A percentile compares a stretch with the other conserved stretches of the same genome.
Evolutionary conservation across 192 early-diverging fungal genomes (phyloP).

Genomic region (Cetraspora pellucida): DNA sequence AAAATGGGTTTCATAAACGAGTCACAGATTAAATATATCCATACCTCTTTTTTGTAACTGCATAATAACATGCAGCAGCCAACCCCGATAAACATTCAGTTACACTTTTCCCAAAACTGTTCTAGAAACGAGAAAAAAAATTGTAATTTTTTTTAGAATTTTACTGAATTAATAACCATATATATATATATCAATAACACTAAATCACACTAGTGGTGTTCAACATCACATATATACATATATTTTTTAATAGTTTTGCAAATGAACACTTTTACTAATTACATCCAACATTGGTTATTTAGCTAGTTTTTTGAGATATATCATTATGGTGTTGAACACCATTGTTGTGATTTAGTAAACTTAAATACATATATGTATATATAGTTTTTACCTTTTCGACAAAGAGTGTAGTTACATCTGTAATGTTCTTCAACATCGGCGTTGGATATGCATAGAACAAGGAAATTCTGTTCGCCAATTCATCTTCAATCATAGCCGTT

Average conservation of each 20-base stretch:
- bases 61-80: slow-evolving; percentile 75
- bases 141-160: no score
- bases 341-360: no score
- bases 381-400: slow-evolving; percentile 57
- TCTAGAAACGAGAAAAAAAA: slow-evolving; percentile 17
- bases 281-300: no score
- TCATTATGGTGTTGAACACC: no score
- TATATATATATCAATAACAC: neutral
- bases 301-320: no score
- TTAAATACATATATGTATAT: slow-evolving; percentile 11
- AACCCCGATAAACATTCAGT: slow-evolving; percentile 77
- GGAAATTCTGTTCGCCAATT: slow-evolving; percentile 91
- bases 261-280: no score
- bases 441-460: slow-evolving; percentile 96
- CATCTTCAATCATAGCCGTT: slow-evolving; percentile 73
- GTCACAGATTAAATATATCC: no score
- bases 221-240: no score
- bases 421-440: slow-evolving; percentile 88
- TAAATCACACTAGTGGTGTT: no score
- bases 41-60: slow-evolving; percentile 66
- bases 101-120: slow-evolving; percentile 52
- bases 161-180: slow-evolving; percentile 1
- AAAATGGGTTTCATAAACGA: no score
- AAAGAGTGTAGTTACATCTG: slow-evolving; percentile 74
- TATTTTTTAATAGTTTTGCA: no score